These are phyloP conservation scores for Setaria italica DNA, from an alignment of 202 grass and related monocot species.

Conservation along the genomic window DNA sequence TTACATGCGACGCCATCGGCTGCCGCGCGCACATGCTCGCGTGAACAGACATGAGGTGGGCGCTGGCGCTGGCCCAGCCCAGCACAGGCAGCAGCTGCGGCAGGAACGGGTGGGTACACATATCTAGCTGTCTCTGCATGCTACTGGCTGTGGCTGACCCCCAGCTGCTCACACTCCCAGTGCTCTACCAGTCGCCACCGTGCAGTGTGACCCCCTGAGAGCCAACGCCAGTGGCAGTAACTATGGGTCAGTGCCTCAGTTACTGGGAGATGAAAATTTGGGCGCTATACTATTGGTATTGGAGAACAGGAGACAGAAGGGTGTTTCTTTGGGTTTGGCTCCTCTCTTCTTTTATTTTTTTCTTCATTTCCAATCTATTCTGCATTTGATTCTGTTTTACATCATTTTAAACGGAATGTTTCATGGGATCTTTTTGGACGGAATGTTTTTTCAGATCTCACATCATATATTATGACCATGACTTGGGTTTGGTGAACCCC, in stretches of 20 bases:
- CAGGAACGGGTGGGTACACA: conserved; percentile 27
- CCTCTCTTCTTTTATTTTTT: background rate
- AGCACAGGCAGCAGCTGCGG: conserved; percentile 5
- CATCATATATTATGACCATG: background rate
- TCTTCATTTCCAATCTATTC: background rate
- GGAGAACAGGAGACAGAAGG: conserved; percentile 15
- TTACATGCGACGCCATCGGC: conserved; percentile 18
- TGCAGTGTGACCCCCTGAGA: too few species aligned
- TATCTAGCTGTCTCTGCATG: conserved; percentile 23
- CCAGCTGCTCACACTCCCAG: background rate
- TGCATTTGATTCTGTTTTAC: conserved; percentile 1
- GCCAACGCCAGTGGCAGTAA: background rate
- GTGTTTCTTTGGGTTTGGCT: conserved; percentile 40
- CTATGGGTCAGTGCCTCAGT: too few species aligned
- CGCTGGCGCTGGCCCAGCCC: background rate
- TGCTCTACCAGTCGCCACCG: background rate
- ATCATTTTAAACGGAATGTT: background rate
- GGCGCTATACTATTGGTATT: background rate
- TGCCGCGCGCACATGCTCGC: conserved; percentile 39
- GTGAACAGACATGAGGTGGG: background rate
- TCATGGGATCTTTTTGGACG: background rate
- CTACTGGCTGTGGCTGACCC: background rate
- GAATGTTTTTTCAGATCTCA: conserved; percentile 39
- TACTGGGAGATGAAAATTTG: background rate
- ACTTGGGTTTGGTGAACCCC: background rate